Evolutionary conservation across 164 flowering plant species (phyloP).

Genomic region (Vitis rotundifolia): DNA sequence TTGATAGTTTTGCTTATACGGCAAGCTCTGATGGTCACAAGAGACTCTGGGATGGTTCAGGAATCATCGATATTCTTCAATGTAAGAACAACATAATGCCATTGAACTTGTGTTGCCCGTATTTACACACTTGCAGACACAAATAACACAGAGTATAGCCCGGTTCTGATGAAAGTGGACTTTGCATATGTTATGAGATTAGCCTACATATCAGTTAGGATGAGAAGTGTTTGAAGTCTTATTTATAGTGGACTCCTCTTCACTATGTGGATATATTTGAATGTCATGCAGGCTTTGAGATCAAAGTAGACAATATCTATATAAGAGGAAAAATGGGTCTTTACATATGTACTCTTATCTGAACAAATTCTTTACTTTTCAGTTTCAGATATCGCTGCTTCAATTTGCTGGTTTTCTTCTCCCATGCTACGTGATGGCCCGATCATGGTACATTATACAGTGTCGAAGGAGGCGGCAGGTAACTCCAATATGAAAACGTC

Average conservation of each 20-base stretch:
- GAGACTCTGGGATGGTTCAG: conserved; percentile 46
- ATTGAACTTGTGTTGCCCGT: background rate
- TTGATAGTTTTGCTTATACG: conserved; percentile 58
- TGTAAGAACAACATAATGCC: conserved; percentile 32
- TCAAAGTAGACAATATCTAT: too few relatives aligned
- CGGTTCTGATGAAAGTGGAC: too few relatives aligned
- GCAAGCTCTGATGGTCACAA: conserved; percentile 50
- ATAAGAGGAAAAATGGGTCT: too few relatives aligned
- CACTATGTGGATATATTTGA: too few relatives aligned
- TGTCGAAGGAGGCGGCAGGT: conserved; percentile 71
- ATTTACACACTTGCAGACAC: too few relatives aligned
- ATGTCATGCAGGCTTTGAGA: too few relatives aligned
- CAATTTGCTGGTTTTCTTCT: conserved; percentile 69
- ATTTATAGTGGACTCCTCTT: too few relatives aligned
- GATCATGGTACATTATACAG: conserved; percentile 52
- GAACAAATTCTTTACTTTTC: conserved; percentile 3
- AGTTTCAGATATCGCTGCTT: conserved; percentile 62
- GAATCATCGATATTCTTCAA: conserved; percentile 46
- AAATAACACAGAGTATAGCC: too few relatives aligned
- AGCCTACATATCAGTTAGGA: too few relatives aligned
- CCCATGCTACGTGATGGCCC: conserved; percentile 64
- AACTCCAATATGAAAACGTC: background rate
- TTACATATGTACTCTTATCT: too few relatives aligned
- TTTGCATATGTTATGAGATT: too few relatives aligned
- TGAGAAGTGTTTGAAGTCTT: too few relatives aligned